phyloP scores from a whole-genome alignment of 768 basidiomycete species.

The Thelephora aurantiotincta region DNA sequence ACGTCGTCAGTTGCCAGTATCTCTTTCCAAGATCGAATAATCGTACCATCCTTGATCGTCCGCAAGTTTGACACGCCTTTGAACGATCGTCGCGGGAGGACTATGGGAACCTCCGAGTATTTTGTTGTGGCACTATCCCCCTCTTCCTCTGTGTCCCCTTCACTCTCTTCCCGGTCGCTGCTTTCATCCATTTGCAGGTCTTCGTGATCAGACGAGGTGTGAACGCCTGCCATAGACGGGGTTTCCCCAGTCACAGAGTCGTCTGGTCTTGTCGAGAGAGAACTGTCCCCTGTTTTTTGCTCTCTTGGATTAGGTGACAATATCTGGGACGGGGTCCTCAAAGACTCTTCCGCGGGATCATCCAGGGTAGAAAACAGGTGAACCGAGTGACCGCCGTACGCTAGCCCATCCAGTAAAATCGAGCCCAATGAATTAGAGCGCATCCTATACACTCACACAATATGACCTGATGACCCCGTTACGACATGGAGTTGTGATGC shows the following conservation, averaged over 20 bases:
- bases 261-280: not conserved
- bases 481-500: not conserved
- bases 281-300: not conserved
- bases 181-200: slow-evolving; percentile 18
- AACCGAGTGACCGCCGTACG: slow-evolving; percentile 58
- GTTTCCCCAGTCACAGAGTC: slow-evolving; percentile 6
- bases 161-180: slow-evolving; percentile 17
- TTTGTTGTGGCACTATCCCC: slow-evolving; percentile 2
- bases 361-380: slow-evolving; percentile 67
- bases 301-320: slow-evolving; percentile 8
- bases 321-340: not conserved
- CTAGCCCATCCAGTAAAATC: slow-evolving; percentile 20
- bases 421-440: not conserved
- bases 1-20: not conserved
- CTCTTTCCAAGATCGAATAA: not conserved
- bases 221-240: not conserved
- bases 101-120: slow-evolving; percentile 29
- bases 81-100: slow-evolving; percentile 52
- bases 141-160: slow-evolving; percentile 12
- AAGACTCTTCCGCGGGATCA: slow-evolving; percentile 24
- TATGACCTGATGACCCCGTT: slow-evolving; percentile 31
- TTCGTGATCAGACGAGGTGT: slow-evolving; percentile 9
- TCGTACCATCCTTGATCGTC: slow-evolving; percentile 78
- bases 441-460: slow-evolving; percentile 31
- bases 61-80: slow-evolving; percentile 63